Conservation (phyloP, 2,329 filamentous ascomycete genomes). For the Fusarium sp. region DNA sequence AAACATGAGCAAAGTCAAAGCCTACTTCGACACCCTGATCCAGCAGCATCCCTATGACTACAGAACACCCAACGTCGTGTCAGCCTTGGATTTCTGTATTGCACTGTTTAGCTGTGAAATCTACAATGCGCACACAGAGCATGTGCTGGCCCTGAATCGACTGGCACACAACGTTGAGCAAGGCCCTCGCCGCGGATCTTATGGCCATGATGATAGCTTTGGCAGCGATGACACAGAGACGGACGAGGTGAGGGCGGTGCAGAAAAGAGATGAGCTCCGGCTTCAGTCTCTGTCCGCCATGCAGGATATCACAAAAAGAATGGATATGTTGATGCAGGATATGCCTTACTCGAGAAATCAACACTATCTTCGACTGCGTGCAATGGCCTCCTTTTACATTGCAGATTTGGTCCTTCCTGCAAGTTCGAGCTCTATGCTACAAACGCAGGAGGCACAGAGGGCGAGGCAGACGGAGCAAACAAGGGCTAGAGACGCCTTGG, state of each 20-base stretch:
- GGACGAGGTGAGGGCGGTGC: conserved; percentile 37
- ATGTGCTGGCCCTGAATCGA: conserved; percentile 55
- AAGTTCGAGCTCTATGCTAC: conserved; percentile 44
- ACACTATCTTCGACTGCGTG: conserved; percentile 74
- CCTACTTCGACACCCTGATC: conserved; percentile 81
- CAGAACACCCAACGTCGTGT: conserved; percentile 65
- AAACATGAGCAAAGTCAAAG: conserved; percentile 57
- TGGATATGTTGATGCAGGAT: conserved; percentile 75
- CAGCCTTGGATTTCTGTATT: conserved; percentile 80
- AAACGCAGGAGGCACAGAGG: conserved; percentile 43
- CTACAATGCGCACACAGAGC: conserved; percentile 74
- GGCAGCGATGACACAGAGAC: conserved; percentile 34
- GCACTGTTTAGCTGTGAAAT: conserved; percentile 84
- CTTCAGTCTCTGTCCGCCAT: conserved; percentile 66
- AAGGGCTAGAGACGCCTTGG: conserved; percentile 40
- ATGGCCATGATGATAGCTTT: conserved; percentile 33
- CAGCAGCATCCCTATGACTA: conserved; percentile 78
- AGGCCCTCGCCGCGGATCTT: conserved; percentile 24
- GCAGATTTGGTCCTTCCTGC: conserved; percentile 69
- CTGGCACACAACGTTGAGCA: conserved; percentile 46
- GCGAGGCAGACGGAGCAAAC: conserved; percentile 45
- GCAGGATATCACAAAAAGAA: conserved; percentile 68
- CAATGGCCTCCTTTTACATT: conserved; percentile 78
- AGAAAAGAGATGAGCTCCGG: conserved; percentile 53
- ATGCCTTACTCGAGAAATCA: conserved; percentile 74